Percentiles rank a stretch among this genome's conserved stretches.
phyloP scores from a whole-genome alignment of 768 basidiomycete species.

The Pluteus cervinus region DNA sequence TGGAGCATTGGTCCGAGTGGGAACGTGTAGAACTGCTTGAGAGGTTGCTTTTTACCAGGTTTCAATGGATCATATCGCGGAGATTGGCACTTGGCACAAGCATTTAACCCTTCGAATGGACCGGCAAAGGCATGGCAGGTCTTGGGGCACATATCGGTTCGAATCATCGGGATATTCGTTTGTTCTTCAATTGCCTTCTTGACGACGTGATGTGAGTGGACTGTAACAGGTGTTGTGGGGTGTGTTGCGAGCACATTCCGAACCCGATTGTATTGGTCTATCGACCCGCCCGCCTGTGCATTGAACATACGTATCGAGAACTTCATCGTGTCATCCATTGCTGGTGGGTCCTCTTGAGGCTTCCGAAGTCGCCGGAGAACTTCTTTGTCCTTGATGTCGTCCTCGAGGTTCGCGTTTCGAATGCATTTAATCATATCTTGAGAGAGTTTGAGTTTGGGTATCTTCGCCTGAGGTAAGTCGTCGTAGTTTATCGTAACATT shows the following conservation, averaged over 20 bases:
- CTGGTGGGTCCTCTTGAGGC: not conserved
- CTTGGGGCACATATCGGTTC: conserved; percentile 5
- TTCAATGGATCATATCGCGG: not conserved
- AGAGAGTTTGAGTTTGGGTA: conserved; percentile 1
- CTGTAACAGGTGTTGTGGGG: not conserved
- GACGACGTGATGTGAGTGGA: conserved; percentile 2
- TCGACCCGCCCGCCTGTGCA: not conserved
- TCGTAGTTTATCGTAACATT: too few species aligned
- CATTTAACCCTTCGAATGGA: conserved; percentile 1
- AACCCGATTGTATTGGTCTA: conserved; percentile 1
- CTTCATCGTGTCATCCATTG: not conserved
- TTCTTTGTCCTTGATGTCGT: conserved; percentile 3
- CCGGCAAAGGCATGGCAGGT: conserved; percentile 4
- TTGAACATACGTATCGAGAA: not conserved
- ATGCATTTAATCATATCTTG: conserved; percentile 5
- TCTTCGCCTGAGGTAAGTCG: too few species aligned
- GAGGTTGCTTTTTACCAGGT: not conserved
- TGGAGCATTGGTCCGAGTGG: conserved; percentile 3
- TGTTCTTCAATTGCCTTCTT: not conserved
- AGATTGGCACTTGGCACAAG: not conserved
- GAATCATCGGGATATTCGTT: not conserved
- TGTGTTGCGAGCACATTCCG: not conserved
- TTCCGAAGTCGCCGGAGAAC: not conserved
- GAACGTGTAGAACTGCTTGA: conserved; percentile 1
- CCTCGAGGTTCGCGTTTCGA: conserved; percentile 1